Base-by-base conservation (phyloP, 805 yeast species). In the Blastobotrys muscicola region DNA sequence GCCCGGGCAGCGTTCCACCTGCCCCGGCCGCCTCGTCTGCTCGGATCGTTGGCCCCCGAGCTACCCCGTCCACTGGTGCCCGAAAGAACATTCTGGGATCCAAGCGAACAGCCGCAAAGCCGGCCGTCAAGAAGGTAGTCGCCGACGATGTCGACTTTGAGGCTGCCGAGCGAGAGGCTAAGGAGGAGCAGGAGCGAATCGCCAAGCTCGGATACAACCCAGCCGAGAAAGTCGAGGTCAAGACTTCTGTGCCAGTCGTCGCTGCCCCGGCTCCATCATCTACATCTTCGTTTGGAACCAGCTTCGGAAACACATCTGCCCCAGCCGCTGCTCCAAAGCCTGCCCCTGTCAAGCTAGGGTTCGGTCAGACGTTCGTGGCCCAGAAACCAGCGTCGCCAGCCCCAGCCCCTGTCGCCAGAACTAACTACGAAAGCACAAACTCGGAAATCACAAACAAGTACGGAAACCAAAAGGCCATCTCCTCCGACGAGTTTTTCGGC, bases 401-500 rank as follows among this genome's bases (percentile, higher is more conserved):
- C 6, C 50, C 45, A 29, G 47, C 14, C 39, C 52, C 33, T 26
- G 46, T 29, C 42, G 50, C 20, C 33, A 44, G 8, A 36, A 41
- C 10, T 46, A 7, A 32, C 37, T 26, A 43, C 11, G 33, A 47
- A 3, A 15, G 42, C 34, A 26, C 51, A 33, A 49, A 51, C 10
- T 53, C 60, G 36, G 65, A 57, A 43, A 53, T 60, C 10, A 58
- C 58, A 8, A 56, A 52, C 56, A 85, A 86, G 67, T 92, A 75
- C 60, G 97, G 97, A 45, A 69, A 68, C 34, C 96, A 89, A 61
- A 90, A 85, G 72, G 95, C 89, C 39, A 92, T 92, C 50, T 92
- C 97, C 0, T 89, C 97, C 1, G 97, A 92, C 65, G 94, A 89
- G 67, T 78, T 76, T 57, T 92, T 92, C 63, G 96, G 96, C 13